Evolutionary conservation across 148 eudicot genomes (phyloP), one percentile per base, ranked within the genome.

Genomic region (Talinum fruticosum): DNA sequence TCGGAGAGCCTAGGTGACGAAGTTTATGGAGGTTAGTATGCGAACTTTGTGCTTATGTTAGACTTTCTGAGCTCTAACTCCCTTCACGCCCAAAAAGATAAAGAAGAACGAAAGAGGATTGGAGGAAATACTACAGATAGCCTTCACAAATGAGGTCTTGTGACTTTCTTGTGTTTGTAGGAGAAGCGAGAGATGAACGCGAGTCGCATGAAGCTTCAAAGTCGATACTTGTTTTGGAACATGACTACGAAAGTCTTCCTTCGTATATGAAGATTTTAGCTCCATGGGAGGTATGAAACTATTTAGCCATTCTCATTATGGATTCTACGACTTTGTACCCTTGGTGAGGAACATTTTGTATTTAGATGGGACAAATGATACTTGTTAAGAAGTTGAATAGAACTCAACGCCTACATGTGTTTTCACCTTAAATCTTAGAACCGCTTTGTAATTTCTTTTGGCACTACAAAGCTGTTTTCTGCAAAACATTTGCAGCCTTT

Each of bases 161-260:
- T 61, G 36, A 51, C 54, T 65, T 76, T 51, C 13, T 19, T 44
- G 53, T 81, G 36, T 44, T 24, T 59, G 18, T 79, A 87, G 91
- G 80, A 75, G 85, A 85, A 66, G 84, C 69, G 38, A 77, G 24
- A 66, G 82, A 76, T 71, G 86, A 84, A 65, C 29, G 62, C 76
- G 79, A 83, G 51, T 57, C 79, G 72, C 80, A 28, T 85, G 86
- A 77, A 76, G 84, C 77, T 66, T 83, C 85, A 33, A 82, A 82
- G 66, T 71, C 69, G 54, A 71, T 95, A 83, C 77, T 69, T 62
- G 84, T 91, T 73, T 86, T 86, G 30, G 79, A 85, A 72, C 87
- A 87, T 57, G 99, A 91, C 77, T 96, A 93, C 73, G 97, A 91
- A 78, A 83, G 75, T 74, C 92, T 96, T 72, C 99, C 99, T 78